phyloP scores from a whole-genome alignment of 768 basidiomycete species.

The Galerina marginata region DNA sequence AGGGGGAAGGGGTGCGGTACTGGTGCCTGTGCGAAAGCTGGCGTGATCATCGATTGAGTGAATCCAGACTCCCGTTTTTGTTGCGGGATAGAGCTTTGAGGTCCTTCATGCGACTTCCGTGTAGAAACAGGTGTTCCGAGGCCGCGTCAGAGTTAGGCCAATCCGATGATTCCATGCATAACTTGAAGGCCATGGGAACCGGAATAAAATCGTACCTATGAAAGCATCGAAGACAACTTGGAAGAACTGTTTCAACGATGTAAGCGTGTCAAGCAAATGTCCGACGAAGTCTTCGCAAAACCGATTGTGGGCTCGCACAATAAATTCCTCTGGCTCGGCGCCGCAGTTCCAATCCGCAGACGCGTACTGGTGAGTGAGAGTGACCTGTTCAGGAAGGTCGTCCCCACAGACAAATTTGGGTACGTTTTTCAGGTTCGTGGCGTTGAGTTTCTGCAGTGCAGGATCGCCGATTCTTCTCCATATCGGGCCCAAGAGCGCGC shows the following conservation, averaged over 20 bases:
- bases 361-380: constrained; percentile 15
- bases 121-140: too few relatives aligned
- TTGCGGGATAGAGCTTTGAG: too few relatives aligned
- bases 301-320: constrained; percentile 24
- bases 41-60: too few relatives aligned
- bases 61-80: too few relatives aligned
- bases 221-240: constrained; percentile 27
- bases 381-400: constrained; percentile 29
- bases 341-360: constrained; percentile 18
- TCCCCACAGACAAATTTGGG: constrained; percentile 32
- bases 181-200: neutral
- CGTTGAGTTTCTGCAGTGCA: constrained; percentile 24
- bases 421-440: constrained; percentile 24
- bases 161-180: too few relatives aligned
- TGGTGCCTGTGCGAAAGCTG: too few relatives aligned
- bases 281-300: constrained; percentile 26
- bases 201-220: constrained; percentile 18
- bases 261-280: constrained; percentile 11
- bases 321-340: neutral
- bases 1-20: too few relatives aligned
- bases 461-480: constrained; percentile 27
- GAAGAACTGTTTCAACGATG: constrained; percentile 23
- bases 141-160: too few relatives aligned
- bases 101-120: too few relatives aligned
- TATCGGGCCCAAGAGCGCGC: constrained; percentile 16